Conservation (phyloP, 176 grass and related monocot genomes). For the Thinopyrum elongatum region DNA sequence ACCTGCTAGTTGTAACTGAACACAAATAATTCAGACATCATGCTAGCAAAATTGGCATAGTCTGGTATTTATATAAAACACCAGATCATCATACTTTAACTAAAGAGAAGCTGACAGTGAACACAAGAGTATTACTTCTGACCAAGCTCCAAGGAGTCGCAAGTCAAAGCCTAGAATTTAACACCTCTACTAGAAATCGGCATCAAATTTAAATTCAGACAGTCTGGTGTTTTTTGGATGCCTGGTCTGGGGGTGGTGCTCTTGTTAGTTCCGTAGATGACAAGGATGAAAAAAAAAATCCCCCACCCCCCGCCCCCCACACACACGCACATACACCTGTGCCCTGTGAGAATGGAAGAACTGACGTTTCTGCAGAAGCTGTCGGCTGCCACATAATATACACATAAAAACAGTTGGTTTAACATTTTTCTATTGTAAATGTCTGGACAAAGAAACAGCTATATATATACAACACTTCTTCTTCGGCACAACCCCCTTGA, state of each 20-base stretch:
- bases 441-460: background rate
- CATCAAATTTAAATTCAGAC: background rate
- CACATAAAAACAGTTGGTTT: slow-evolving; percentile 16
- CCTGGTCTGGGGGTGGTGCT: background rate
- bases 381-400: slow-evolving; percentile 54
- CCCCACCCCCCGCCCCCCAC: too few species aligned
- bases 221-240: background rate
- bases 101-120: background rate
- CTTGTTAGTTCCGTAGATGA: background rate
- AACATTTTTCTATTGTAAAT: slow-evolving; percentile 2
- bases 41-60: slow-evolving; percentile 5
- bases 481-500: too few species aligned
- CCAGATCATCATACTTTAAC: slow-evolving; percentile 6
- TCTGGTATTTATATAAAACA: background rate
- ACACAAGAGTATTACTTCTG: background rate
- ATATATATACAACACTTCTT: background rate
- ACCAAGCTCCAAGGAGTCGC: background rate
- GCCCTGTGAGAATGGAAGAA: slow-evolving; percentile 96
- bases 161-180: background rate
- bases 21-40: background rate
- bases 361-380: slow-evolving; percentile 81
- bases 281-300: slow-evolving; percentile 1
- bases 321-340: slow-evolving; percentile 64
- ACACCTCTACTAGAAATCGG: background rate
- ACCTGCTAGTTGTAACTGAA: background rate